Conservation (phyloP, 768 basidiomycete species). For the Podaxis rugospora region DNA sequence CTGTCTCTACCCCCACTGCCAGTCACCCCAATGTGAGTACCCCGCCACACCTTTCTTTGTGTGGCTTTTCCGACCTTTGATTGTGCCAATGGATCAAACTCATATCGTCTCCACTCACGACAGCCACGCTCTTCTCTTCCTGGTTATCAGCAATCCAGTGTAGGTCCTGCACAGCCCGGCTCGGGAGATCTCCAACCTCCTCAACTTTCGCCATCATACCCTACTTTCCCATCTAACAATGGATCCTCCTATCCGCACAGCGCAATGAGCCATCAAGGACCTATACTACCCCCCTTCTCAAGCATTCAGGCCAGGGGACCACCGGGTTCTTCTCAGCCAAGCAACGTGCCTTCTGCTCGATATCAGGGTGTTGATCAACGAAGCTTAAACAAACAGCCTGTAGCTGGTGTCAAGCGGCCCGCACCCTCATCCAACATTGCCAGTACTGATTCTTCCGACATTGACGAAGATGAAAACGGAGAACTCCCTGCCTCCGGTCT, state of each 20-base stretch:
- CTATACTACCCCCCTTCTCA: slow-evolving; percentile 68
- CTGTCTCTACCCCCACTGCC: slow-evolving; percentile 45
- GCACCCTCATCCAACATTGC: slow-evolving; percentile 65
- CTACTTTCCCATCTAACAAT: slow-evolving; percentile 32
- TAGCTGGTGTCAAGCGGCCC: slow-evolving; percentile 50
- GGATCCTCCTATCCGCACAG: slow-evolving; percentile 31
- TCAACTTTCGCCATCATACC: slow-evolving; percentile 37
- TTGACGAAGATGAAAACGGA: slow-evolving; percentile 79
- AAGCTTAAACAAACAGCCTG: slow-evolving; percentile 27
- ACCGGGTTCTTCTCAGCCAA: slow-evolving; percentile 33
- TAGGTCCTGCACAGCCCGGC: slow-evolving; percentile 24
- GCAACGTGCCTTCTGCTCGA: slow-evolving; percentile 56
- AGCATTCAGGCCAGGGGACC: slow-evolving; percentile 57
- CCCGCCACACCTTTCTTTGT: slow-evolving; percentile 33
- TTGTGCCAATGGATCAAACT: slow-evolving; percentile 20
- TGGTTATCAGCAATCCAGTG: slow-evolving; percentile 30
- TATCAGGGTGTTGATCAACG: slow-evolving; percentile 41
- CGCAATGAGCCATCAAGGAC: slow-evolving; percentile 34
- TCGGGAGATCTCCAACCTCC: slow-evolving; percentile 38
- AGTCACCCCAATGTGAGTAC: slow-evolving; percentile 35
- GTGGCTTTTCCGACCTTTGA: slow-evolving; percentile 15
- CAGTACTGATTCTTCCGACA: slow-evolving; percentile 78
- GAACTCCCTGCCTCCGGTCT: slow-evolving; percentile 79
- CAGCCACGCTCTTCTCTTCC: slow-evolving; percentile 33
- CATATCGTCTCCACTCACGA: slow-evolving; percentile 26